Evolutionary conservation across 2,329 filamentous ascomycete genomes (phyloP).

Genomic region (Xylaria sp.): DNA sequence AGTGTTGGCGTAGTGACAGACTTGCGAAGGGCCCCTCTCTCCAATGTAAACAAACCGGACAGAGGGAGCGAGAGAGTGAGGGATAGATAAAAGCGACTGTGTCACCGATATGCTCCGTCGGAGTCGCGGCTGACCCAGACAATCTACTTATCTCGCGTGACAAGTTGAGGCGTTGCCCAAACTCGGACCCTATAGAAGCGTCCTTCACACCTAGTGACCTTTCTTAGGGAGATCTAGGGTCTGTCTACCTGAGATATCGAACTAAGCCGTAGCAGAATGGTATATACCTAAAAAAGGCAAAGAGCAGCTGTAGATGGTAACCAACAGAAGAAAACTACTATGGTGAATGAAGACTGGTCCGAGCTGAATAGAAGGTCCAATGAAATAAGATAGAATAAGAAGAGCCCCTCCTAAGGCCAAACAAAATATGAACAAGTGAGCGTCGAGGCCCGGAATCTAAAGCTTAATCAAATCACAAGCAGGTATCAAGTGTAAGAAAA

Average conservation of each 20-base stretch:
- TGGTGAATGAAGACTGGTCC: neutral
- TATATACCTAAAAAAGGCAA: neutral
- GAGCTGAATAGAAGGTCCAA: neutral
- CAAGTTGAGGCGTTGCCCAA: neutral
- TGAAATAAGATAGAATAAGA: neutral
- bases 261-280: neutral
- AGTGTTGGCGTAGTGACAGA: neutral
- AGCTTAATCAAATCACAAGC: neutral
- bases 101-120: neutral
- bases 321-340: neutral
- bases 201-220: neutral
- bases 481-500: neutral
- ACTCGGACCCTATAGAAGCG: neutral
- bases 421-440: neutral
- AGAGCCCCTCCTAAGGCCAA: neutral
- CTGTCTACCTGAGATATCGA: slow-evolving; percentile 1
- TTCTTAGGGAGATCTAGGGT: neutral
- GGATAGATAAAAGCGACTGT: neutral
- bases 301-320: neutral
- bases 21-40: neutral
- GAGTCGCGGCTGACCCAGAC: slow-evolving; percentile 6
- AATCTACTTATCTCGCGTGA: neutral
- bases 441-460: neutral
- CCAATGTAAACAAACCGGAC: neutral
- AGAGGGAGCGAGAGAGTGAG: neutral